Base-by-base conservation (phyloP, 345 rosid genomes). In the Salix suchowensis region DNA sequence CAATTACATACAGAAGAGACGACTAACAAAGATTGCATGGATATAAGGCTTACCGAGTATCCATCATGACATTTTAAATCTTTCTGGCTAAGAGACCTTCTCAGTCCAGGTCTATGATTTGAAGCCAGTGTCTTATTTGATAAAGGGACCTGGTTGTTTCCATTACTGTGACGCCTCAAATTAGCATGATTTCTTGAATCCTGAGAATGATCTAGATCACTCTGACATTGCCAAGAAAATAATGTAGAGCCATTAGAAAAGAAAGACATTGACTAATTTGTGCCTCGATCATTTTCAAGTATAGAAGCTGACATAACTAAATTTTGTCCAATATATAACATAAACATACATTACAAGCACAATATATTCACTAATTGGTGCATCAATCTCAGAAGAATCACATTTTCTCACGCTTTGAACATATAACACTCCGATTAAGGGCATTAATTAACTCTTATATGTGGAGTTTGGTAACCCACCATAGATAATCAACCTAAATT, bases 11-110 rank as follows among this genome's bases (percentile, higher is more conserved):
- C 30, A 68, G 24, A 71, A 48, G 28, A 60, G 46, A 32, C 42
- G 65, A 77, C 18, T n/a, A 72, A 78, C 32, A 12, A 24, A 54
- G 58, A 23, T 23, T 21, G 68, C 73, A 78, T 75, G 68, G 72
- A 80, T 54, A 77, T 66, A 78, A 52, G 60, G 72, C 97, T 91
- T 85, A 93, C 98, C 74, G 98, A 96, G 82, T 96, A 90, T 77
- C 85, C 98, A 70, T 96, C 99, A 52, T 85, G 90, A 76, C 73
- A 79, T 85, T 85, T 93, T 70, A 92, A 48, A 77, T 93, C 94
- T 34, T 82, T 89, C 76, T 91, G 96, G 87, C 98, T 90, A 26
- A 74, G 67, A 80, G 97, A 88, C 81, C 96, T 91, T 80, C 94
- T 81, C 58, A 88, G 80, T 44, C 84, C 85, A 76, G 83, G 96